Evolutionary conservation across 1,284 basidiomycete species (phyloP).

Genomic region (Jaminaea rosea): DNA sequence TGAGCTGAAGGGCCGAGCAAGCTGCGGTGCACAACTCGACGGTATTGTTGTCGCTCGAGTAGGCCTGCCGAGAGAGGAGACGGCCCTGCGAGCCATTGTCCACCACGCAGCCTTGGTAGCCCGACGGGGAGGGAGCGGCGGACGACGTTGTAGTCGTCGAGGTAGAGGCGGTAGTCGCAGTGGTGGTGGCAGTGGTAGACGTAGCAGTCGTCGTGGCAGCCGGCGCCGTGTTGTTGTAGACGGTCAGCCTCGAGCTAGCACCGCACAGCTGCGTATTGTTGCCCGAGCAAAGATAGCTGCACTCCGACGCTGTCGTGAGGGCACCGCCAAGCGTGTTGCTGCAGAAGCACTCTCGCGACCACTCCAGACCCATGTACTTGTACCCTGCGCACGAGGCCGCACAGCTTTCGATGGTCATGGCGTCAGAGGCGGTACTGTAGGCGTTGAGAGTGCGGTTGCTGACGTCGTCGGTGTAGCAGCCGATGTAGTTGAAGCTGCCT

Average conservation of each 20-base stretch:
- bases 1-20: constrained; percentile 51
- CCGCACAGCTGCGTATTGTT: constrained; percentile 57
- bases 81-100: constrained; percentile 40
- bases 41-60: constrained; percentile 44
- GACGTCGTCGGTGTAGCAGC: constrained; percentile 6
- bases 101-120: constrained; percentile 6
- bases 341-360: constrained; percentile 50
- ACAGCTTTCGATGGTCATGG: constrained; percentile 58
- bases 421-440: constrained; percentile 45
- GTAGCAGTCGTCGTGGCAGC: constrained; percentile 47
- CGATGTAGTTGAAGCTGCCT: constrained; percentile 6
- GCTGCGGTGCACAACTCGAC: constrained; percentile 51
- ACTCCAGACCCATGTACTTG: constrained; percentile 56
- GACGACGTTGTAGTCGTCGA: background rate
- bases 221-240: constrained; percentile 55
- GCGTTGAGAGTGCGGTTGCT: background rate
- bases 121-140: background rate
- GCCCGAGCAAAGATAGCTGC: constrained; percentile 4
- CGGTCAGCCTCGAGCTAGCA: constrained; percentile 55
- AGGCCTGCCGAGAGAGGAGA: background rate
- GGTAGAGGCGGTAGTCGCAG: background rate
- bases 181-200: constrained; percentile 2
- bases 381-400: constrained; percentile 61
- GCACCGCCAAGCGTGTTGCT: constrained; percentile 6
- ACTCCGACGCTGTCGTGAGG: background rate